phyloP scores from a whole-genome alignment of 2,329 filamentous ascomycete species.

The Aspergillus fumigatus region DNA sequence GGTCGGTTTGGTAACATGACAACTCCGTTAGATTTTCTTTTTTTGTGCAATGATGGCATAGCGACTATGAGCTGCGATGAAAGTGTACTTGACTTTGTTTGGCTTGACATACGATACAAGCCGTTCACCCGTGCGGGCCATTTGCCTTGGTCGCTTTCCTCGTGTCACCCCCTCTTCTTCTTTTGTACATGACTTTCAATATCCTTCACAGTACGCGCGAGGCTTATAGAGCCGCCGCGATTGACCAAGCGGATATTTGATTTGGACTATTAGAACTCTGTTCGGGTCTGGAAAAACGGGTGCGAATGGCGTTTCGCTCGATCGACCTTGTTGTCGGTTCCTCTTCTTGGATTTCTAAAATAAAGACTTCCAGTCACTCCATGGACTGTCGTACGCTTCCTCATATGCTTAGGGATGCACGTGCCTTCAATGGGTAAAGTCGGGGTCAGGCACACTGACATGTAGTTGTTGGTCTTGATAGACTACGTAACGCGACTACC shows the following conservation, averaged over 20 bases:
- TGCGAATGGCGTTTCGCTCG: slow-evolving; percentile 39
- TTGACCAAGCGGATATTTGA: slow-evolving; percentile 29
- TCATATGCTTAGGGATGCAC: not conserved
- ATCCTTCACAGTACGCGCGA: slow-evolving; percentile 29
- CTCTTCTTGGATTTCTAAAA: slow-evolving; percentile 29
- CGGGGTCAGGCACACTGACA: not conserved
- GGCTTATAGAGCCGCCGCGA: slow-evolving; percentile 20
- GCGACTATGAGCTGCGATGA: slow-evolving; percentile 35
- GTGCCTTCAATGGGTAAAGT: not conserved
- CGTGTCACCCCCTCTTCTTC: slow-evolving; percentile 20
- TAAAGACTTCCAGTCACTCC: slow-evolving; percentile 6
- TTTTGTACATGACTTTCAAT: slow-evolving; percentile 42
- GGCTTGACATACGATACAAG: slow-evolving; percentile 20
- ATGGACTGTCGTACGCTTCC: slow-evolving; percentile 1
- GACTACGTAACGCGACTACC: slow-evolving; percentile 1
- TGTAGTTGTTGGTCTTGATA: not conserved
- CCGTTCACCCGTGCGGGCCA: slow-evolving; percentile 14
- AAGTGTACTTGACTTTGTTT: slow-evolving; percentile 27
- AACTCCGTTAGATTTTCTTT: slow-evolving; percentile 19
- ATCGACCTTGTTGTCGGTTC: slow-evolving; percentile 28
- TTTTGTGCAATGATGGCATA: slow-evolving; percentile 32
- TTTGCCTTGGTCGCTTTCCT: slow-evolving; percentile 15
- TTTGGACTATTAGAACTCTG: slow-evolving; percentile 41
- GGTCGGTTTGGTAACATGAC: slow-evolving; percentile 11
- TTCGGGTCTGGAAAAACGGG: slow-evolving; percentile 42